A percentile compares a stretch with the other conserved stretches of the same genome.
These are phyloP conservation scores for Aspergillus bridgeri DNA, from an alignment of 495 filamentous ascomycete genomes.

Conservation along the genomic window DNA sequence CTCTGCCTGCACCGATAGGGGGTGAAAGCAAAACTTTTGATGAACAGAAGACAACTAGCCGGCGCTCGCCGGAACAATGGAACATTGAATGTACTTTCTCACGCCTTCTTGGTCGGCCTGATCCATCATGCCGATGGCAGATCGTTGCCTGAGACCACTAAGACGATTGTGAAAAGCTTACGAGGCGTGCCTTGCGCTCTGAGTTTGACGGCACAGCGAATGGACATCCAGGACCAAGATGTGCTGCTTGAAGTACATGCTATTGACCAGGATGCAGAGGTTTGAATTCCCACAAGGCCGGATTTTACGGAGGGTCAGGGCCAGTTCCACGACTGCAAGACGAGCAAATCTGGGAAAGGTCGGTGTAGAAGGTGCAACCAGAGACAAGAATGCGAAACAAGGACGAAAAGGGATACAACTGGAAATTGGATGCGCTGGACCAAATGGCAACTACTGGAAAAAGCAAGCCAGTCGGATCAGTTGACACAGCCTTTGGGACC, in stretches of 20 bases:
- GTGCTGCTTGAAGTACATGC: constrained; percentile 64
- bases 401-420: constrained; percentile 48
- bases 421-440: constrained; percentile 61
- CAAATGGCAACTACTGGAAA: too few relatives aligned
- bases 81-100: too few relatives aligned
- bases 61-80: constrained; percentile 62
- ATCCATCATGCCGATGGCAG: constrained; percentile 68
- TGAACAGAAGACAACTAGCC: constrained; percentile 55
- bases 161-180: constrained; percentile 49
- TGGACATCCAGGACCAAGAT: constrained; percentile 73
- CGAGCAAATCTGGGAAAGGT: constrained; percentile 54
- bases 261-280: constrained; percentile 48
- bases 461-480: too few relatives aligned
- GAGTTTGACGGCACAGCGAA: constrained; percentile 69
- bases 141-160: constrained; percentile 58
- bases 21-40: constrained; percentile 43
- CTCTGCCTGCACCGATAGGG: constrained; percentile 29
- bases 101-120: too few relatives aligned
- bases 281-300: constrained; percentile 53
- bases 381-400: constrained; percentile 42
- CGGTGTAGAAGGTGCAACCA: constrained; percentile 67
- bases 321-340: constrained; percentile 67
- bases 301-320: constrained; percentile 70
- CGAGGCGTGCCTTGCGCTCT: constrained; percentile 57
- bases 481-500: too few relatives aligned